Conservation (phyloP, 2,329 filamentous ascomycete genomes). For the Chrysoporthe deuterocubensis region DNA sequence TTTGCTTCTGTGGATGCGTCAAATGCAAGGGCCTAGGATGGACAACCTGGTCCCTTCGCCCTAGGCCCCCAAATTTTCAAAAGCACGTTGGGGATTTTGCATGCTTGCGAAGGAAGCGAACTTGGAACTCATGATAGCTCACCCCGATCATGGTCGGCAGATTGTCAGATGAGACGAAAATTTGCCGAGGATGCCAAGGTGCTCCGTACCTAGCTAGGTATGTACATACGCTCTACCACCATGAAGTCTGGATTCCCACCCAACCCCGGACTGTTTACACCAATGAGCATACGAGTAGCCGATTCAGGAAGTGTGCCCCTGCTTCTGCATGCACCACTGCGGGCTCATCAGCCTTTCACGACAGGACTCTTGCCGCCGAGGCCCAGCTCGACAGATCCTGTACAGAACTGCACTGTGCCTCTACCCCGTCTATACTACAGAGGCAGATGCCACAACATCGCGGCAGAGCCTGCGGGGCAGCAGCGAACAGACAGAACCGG, state of each 20-base stretch:
- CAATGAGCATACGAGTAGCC: slow-evolving; percentile 16
- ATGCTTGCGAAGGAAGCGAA: neutral
- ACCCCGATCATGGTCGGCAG: slow-evolving; percentile 5
- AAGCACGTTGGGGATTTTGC: neutral
- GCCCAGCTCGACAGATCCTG: slow-evolving; percentile 13
- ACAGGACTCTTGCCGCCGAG: slow-evolving; percentile 44
- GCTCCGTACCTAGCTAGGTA: slow-evolving; percentile 1
- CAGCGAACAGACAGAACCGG: slow-evolving; percentile 7
- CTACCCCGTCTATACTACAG: slow-evolving; percentile 4
- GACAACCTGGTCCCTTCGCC: slow-evolving; percentile 1
- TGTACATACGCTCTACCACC: slow-evolving; percentile 8
- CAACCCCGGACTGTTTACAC: slow-evolving; percentile 27
- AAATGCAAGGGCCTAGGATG: slow-evolving; percentile 10
- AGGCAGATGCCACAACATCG: neutral
- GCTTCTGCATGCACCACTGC: slow-evolving; percentile 29
- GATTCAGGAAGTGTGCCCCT: slow-evolving; percentile 20
- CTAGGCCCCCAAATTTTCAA: neutral
- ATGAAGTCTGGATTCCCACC: slow-evolving; percentile 13
- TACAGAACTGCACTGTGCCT: slow-evolving; percentile 6
- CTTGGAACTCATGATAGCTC: neutral
- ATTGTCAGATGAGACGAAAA: slow-evolving; percentile 23
- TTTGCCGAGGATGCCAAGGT: slow-evolving; percentile 13
- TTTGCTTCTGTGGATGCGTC: slow-evolving; percentile 14
- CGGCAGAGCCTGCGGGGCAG: neutral
- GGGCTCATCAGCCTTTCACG: slow-evolving; percentile 44